Conservation (phyloP, 2,329 filamentous ascomycete species). For the Fusarium lateritium region DNA sequence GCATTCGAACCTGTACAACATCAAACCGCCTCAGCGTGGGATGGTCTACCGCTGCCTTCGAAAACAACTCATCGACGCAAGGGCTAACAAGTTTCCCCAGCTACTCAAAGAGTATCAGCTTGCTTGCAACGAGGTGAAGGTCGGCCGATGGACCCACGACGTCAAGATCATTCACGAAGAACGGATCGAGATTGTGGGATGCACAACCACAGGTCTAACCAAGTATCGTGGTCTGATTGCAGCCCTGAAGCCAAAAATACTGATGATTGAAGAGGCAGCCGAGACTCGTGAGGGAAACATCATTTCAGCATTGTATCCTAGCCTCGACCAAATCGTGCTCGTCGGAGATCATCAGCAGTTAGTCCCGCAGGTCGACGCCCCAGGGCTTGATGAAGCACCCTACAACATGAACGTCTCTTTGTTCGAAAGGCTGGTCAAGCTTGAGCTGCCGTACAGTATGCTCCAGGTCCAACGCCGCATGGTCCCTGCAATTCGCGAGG, state of each 20-base stretch:
- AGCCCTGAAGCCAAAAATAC: constrained; percentile 74
- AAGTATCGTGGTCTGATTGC: constrained; percentile 83
- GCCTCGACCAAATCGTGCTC: constrained; percentile 68
- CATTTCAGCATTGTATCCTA: constrained; percentile 65
- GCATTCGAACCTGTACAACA: constrained; percentile 70
- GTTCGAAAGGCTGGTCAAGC: constrained; percentile 83
- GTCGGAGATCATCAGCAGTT: constrained; percentile 88
- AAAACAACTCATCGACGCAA: constrained; percentile 63
- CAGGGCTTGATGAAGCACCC: constrained; percentile 70
- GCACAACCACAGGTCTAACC: constrained; percentile 84
- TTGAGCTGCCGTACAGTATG: constrained; percentile 73
- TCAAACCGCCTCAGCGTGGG: constrained; percentile 70
- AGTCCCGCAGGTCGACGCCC: constrained; percentile 76
- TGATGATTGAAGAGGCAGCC: constrained; percentile 85
- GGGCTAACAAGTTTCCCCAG: constrained; percentile 63
- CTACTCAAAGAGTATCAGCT: constrained; percentile 65
- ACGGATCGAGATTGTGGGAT: constrained; percentile 68
- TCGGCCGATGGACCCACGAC: constrained; percentile 72
- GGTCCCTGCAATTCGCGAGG: constrained; percentile 60
- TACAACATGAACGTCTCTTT: constrained; percentile 81
- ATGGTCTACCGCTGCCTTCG: constrained; percentile 78
- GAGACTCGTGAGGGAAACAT: constrained; percentile 79
- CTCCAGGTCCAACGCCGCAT: constrained; percentile 77
- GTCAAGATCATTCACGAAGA: constrained; percentile 57
- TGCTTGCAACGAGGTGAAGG: constrained; percentile 66